Conservation (phyloP, 345 rosid species). For the Camelina hispida region DNA sequence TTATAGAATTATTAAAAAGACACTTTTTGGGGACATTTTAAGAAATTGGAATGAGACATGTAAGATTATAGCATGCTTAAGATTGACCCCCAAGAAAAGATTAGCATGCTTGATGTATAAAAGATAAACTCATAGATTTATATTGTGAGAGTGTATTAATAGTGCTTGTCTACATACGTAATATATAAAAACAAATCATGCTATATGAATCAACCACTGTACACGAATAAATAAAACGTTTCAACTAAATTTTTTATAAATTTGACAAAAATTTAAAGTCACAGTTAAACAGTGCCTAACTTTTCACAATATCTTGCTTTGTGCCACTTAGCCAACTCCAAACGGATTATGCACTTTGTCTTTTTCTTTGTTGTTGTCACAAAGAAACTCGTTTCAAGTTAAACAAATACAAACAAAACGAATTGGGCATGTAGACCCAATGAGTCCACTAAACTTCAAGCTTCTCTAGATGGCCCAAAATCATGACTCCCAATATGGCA, state of each 20-base stretch:
- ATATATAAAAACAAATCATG: not conserved
- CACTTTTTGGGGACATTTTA: constrained; percentile 29
- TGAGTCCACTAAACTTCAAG: not conserved
- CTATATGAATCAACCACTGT: not conserved
- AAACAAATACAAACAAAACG: constrained; percentile 1
- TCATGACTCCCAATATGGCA: not conserved
- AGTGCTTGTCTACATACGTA: not conserved
- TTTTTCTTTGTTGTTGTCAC: constrained; percentile 9
- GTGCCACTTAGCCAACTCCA: constrained; percentile 24
- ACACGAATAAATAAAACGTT: not conserved
- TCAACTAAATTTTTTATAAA: not conserved
- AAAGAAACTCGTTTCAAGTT: constrained; percentile 1
- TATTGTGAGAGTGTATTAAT: not conserved
- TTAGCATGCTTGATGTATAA: not conserved
- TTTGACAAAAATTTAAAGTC: not conserved
- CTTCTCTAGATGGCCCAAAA: constrained; percentile 6
- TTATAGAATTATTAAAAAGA: constrained; percentile 4
- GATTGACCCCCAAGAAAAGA: not conserved
- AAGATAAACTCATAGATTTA: not conserved
- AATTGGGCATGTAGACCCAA: constrained; percentile 2
- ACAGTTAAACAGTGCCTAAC: not conserved
- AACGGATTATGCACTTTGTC: constrained; percentile 20
- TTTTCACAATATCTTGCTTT: not conserved
- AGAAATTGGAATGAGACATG: constrained; percentile 18
- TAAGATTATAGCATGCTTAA: constrained; percentile 24